phyloP scores from a whole-genome alignment of 2,329 filamentous ascomycete species.

The Pseudogymnoascus sp. region DNA sequence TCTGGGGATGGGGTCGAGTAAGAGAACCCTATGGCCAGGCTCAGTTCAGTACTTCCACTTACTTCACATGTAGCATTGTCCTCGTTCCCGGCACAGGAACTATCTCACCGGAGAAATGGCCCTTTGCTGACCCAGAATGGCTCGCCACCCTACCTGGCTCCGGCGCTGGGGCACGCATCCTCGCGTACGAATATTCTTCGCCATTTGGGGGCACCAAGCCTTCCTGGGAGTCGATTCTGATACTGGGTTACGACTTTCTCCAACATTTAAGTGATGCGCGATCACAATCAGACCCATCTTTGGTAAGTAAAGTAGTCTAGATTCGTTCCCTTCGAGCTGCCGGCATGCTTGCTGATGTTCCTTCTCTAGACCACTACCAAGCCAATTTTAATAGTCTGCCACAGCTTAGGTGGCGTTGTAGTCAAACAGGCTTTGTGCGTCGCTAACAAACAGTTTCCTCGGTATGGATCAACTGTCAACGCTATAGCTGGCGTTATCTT shows the following conservation, averaged over 20 bases:
- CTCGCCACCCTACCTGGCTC: conserved; percentile 9
- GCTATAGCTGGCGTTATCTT: conserved; percentile 13
- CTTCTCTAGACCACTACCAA: conserved; percentile 9
- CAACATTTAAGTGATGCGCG: not conserved
- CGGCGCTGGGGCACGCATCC: conserved; percentile 10
- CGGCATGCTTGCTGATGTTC: not conserved
- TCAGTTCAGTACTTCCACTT: not conserved
- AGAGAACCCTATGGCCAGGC: conserved; percentile 8
- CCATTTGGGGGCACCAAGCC: conserved; percentile 10
- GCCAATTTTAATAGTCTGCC: conserved; percentile 14
- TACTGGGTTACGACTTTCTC: conserved; percentile 9
- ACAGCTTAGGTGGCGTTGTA: conserved; percentile 15
- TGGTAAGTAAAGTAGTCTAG: conserved; percentile 10
- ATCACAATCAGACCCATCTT: conserved; percentile 4
- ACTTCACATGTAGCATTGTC: conserved; percentile 4
- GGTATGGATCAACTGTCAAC: conserved; percentile 11
- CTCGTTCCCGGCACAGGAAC: conserved; percentile 11
- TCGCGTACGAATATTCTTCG: conserved; percentile 10
- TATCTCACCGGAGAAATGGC: conserved; percentile 4
- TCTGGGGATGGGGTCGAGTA: not conserved
- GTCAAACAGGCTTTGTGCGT: conserved; percentile 16
- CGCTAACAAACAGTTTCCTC: conserved; percentile 13
- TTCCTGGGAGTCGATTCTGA: conserved; percentile 12
- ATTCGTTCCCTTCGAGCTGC: not conserved
- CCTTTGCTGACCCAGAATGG: conserved; percentile 8